These are phyloP conservation scores for Ascochyta koolunga DNA, from an alignment of 2,329 filamentous ascomycete species.

Conservation along the genomic window DNA sequence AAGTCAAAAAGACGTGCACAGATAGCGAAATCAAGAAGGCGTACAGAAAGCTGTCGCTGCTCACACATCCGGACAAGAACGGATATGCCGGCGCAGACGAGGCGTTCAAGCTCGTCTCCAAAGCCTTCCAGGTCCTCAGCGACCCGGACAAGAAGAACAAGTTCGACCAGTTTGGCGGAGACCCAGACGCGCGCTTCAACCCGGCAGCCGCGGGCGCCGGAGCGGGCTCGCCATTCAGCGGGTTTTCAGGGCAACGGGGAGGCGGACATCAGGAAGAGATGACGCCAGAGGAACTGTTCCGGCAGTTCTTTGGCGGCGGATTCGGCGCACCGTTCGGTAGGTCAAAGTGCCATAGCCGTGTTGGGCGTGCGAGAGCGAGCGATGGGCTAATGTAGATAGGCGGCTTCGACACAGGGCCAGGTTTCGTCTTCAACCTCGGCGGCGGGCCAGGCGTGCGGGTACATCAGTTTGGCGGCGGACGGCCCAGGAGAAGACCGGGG, in stretches of 20 bases:
- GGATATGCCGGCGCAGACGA: constrained; percentile 94
- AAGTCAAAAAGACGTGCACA: constrained; percentile 67
- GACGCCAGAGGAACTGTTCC: constrained; percentile 95
- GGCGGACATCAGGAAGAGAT: constrained; percentile 88
- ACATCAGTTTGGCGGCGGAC: constrained; percentile 88
- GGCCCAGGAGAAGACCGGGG: constrained; percentile 75
- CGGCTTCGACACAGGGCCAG: constrained; percentile 76
- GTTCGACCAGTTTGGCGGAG: constrained; percentile 87
- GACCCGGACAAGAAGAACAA: constrained; percentile 91
- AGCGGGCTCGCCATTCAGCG: constrained; percentile 68
- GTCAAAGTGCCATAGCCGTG: constrained; percentile 23
- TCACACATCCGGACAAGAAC: constrained; percentile 99
- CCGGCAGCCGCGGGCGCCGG: constrained; percentile 55
- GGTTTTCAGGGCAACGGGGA: constrained; percentile 61
- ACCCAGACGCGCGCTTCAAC: constrained; percentile 87
- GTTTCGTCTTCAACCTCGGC: constrained; percentile 94
- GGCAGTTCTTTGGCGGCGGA: constrained; percentile 90
- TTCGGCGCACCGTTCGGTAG: constrained; percentile 70
- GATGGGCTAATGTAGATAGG: constrained; percentile 46
- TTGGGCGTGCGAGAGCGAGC: constrained; percentile 8
- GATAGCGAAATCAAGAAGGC: constrained; percentile 96
- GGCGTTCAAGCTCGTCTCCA: constrained; percentile 96
- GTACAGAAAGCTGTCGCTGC: constrained; percentile 88
- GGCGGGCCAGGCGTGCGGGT: constrained; percentile 90
- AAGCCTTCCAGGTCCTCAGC: constrained; percentile 90